Base-by-base conservation (phyloP, 148 eudicot species). In the Gaultheria prostrata region DNA sequence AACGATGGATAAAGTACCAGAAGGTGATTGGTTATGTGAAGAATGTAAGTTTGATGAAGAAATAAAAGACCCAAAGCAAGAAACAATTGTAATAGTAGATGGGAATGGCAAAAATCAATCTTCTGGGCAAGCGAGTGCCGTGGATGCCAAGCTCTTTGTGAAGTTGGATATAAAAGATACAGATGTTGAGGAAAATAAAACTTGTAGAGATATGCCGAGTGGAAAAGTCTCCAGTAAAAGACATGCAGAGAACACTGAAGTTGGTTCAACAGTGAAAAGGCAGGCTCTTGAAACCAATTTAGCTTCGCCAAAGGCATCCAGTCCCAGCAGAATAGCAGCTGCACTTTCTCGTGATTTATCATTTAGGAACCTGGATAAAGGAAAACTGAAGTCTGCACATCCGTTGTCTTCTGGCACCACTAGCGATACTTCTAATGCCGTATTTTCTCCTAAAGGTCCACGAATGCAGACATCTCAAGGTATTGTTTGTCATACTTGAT, bases 21-120 rank as follows among this genome's bases (percentile, higher is more conserved):
- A 91, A 86, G 95, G 93, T 83, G 96, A 95, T 84, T 97, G 99
- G 99, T 80, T 95, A 71, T 97, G 99, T 88, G 99, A 97, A 89
- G 99, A 97, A 85, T 97, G 99, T 87, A 88, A 88, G 85, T 69
- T 43, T 39, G 84, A 84, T 69, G 93, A 90, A 87, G 87, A 85
- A 88, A 73, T 63, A 43, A 91, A 87, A 82, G 87, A 81, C 32
- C 87, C 49, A 82, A 90, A 79, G 78, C 89, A 85, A 85, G 89
- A 82, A 50, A 83, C 85, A 61, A 65, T 30, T 71, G 87, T 71
- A 83, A 76, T 82, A 54, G 80, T 61, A 56, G 90, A 83, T 88
- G 83, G 45, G 82, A 85, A 73, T 87, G 98, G 87, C 86, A 91
- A 88, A 85, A 84, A 76, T 86, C 85, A 82, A 86, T 85, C 85